A percentile compares a stretch with the other conserved stretches of the same genome.
These are phyloP conservation scores for Cercospora janseana DNA, from an alignment of 2,329 filamentous ascomycete species.

Conservation along the genomic window DNA sequence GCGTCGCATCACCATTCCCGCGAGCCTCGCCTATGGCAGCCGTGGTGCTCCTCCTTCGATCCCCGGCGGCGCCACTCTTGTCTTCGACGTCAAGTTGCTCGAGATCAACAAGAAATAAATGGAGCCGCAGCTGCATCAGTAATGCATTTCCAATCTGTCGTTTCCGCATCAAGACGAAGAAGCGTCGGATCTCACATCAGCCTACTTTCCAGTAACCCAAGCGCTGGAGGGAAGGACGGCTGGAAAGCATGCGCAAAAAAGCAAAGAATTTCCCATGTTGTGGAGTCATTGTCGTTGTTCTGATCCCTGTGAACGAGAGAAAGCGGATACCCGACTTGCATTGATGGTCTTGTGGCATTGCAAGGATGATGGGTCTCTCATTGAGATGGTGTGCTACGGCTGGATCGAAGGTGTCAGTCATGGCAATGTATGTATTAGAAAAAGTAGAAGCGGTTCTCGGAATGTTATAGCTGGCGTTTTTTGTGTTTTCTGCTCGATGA, in stretches of 20 bases:
- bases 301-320: not conserved
- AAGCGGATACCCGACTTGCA: slow-evolving; percentile 33
- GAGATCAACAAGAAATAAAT: slow-evolving; percentile 41
- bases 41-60: slow-evolving; percentile 73
- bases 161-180: not conserved
- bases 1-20: slow-evolving; percentile 85
- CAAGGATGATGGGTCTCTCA: slow-evolving; percentile 30
- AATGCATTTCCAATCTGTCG: too few relatives aligned
- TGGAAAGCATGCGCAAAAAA: slow-evolving; percentile 13
- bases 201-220: slow-evolving; percentile 37
- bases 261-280: slow-evolving; percentile 5
- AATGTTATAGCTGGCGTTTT: too few relatives aligned
- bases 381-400: not conserved
- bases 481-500: too few relatives aligned
- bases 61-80: slow-evolving; percentile 83
- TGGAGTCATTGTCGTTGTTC: slow-evolving; percentile 11
- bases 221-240: slow-evolving; percentile 41
- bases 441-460: too few relatives aligned
- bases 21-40: slow-evolving; percentile 85
- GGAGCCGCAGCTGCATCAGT: not conserved
- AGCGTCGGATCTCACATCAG: slow-evolving; percentile 20
- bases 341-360: slow-evolving; percentile 20
- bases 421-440: too few relatives aligned
- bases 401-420: too few relatives aligned
- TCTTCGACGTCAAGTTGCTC: slow-evolving; percentile 70